Conservation (phyloP, 2,329 filamentous ascomycete species). For the Talaromyces sp. region DNA sequence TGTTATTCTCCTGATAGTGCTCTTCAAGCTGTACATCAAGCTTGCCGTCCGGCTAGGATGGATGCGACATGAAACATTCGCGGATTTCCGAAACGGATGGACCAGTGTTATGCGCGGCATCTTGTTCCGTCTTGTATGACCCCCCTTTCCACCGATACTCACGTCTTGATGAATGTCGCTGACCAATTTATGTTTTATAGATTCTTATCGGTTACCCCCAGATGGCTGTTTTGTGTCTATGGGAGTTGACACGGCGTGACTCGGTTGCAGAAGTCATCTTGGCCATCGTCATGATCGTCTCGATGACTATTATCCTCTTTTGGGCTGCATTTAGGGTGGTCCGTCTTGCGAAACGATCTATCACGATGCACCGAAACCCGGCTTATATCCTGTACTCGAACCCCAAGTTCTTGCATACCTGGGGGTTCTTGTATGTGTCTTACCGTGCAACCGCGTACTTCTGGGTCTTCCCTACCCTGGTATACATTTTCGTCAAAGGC, state of each 20-base stretch:
- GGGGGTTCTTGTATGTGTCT: constrained; percentile 96
- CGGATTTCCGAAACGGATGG: constrained; percentile 93
- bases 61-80: constrained; percentile 80
- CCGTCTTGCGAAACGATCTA: constrained; percentile 78
- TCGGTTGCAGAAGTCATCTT: constrained; percentile 81
- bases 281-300: constrained; percentile 81
- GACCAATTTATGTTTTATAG: constrained; percentile 7
- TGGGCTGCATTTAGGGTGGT: constrained; percentile 91
- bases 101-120: constrained; percentile 88
- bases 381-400: constrained; percentile 97
- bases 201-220: constrained; percentile 91
- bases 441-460: constrained; percentile 95
- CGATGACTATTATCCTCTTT: constrained; percentile 67
- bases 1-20: constrained; percentile 64
- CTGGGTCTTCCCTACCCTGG: constrained; percentile 76
- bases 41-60: constrained; percentile 65
- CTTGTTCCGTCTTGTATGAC: constrained; percentile 66
- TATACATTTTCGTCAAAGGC: constrained; percentile 78
- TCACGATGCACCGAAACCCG: constrained; percentile 88
- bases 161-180: too few species aligned
- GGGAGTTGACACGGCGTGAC: constrained; percentile 85
- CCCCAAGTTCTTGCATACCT: constrained; percentile 86
- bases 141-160: constrained; percentile 11
- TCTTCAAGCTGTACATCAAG: constrained; percentile 79
- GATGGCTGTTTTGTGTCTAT: constrained; percentile 83